Evolutionary conservation across 805 yeast genomes (phyloP).

Genomic region (Vanderwaltozyma polyspora): DNA sequence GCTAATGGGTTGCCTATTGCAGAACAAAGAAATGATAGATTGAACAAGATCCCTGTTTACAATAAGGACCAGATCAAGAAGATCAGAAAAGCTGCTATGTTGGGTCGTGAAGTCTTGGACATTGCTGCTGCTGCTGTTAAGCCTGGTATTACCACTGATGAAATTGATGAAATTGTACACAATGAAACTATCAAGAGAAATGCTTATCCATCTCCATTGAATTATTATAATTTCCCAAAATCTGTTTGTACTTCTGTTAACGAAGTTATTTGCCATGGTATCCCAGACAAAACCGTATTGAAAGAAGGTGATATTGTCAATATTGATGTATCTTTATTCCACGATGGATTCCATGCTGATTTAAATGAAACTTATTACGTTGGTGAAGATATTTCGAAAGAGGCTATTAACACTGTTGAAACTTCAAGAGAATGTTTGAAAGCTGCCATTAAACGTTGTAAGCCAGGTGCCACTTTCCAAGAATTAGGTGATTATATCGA

Average conservation of each 20-base stretch:
- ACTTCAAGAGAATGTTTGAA: constrained; percentile 82
- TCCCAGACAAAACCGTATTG: constrained; percentile 80
- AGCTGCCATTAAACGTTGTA: constrained; percentile 69
- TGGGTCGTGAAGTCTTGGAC: constrained; percentile 85
- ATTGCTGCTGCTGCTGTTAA: constrained; percentile 69
- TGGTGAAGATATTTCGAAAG: constrained; percentile 77
- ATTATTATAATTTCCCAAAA: constrained; percentile 89
- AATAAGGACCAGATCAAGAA: constrained; percentile 59
- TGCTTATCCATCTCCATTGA: constrained; percentile 90
- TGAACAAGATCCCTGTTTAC: constrained; percentile 53
- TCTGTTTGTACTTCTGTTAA: constrained; percentile 88
- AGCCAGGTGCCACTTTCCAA: constrained; percentile 86
- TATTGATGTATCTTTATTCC: constrained; percentile 75
- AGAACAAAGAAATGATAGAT: constrained; percentile 64
- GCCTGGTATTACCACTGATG: constrained; percentile 92
- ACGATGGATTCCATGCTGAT: constrained; percentile 87
- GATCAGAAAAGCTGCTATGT: constrained; percentile 61
- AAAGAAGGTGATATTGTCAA: constrained; percentile 93
- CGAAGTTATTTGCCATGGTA: constrained; percentile 94
- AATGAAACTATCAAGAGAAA: constrained; percentile 78
- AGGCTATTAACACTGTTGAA: constrained; percentile 81
- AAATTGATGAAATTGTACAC: constrained; percentile 77
- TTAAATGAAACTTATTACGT: constrained; percentile 94
- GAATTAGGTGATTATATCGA: constrained; percentile 82
- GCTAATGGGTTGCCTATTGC: constrained; percentile 62